Conservation (phyloP, 2,329 filamentous ascomycete genomes). For the Fusarium brevicatenulatum region DNA sequence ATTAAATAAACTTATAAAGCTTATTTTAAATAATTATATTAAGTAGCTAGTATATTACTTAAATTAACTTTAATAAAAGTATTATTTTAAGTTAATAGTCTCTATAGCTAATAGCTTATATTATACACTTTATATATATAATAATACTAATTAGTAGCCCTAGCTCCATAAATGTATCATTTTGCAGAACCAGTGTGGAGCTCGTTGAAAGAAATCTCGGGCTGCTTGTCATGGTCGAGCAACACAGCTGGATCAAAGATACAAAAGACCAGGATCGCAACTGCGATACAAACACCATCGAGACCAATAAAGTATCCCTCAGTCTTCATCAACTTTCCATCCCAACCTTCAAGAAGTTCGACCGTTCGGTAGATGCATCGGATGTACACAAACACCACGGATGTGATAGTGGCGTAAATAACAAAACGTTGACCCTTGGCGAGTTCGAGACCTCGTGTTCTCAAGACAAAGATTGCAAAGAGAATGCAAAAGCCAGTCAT, state of each 20-base stretch:
- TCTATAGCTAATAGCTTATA: too few species aligned
- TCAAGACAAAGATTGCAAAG: conserved; percentile 52
- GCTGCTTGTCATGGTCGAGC: not conserved
- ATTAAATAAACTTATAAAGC: too few species aligned
- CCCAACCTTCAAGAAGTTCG: conserved; percentile 61
- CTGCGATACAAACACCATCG: conserved; percentile 60
- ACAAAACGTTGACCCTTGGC: conserved; percentile 41
- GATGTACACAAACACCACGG: conserved; percentile 56
- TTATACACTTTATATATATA: too few species aligned
- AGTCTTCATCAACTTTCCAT: conserved; percentile 60
- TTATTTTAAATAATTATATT: too few species aligned
- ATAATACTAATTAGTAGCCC: too few species aligned
- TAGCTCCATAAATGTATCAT: not conserved
- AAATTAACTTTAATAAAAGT: too few species aligned
- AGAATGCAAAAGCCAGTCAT: conserved; percentile 58
- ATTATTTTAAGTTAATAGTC: too few species aligned
- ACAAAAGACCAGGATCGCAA: conserved; percentile 49
- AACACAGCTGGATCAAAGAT: conserved; percentile 53
- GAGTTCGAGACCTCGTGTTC: conserved; percentile 48
- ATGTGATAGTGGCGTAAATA: conserved; percentile 53
- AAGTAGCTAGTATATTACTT: too few species aligned
- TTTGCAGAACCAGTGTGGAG: conserved; percentile 5
- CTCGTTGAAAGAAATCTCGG: conserved; percentile 11
- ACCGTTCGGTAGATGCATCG: conserved; percentile 62
- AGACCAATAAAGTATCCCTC: conserved; percentile 60